Base-by-base conservation (phyloP, 495 filamentous ascomycete genomes). In the Parachaetomium inaequale region DNA sequence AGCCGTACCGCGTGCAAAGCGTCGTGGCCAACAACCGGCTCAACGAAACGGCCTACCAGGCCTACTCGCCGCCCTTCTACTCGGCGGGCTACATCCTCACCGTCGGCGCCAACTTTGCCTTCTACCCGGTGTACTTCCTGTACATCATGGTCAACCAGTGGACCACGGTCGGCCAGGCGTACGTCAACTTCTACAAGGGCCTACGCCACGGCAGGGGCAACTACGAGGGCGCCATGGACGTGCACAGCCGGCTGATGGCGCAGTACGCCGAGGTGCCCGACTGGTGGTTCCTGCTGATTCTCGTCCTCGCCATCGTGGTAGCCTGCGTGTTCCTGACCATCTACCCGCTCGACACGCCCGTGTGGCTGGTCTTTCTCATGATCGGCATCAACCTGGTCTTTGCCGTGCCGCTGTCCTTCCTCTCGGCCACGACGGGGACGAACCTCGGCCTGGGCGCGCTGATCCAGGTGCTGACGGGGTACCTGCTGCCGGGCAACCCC, bases 61-160 rank as follows among this genome's bases (percentile, higher is more conserved):
- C 70, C 0, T 87, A 88, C 67, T 87, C 83, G 1, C 84, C 83
- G 4, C 73, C 85, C 0, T 87, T 84, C 71, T 69, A 87, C 57
- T 85, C 84, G 2, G 84, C 84, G 8, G 84, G 83, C 0, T 87
- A 85, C 66, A 76, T 81, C 32, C 67, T 87, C 15, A 74, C 70
- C 31, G 84, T 85, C 47, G 84, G 83, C 17, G 76, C 85, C 21
- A 83, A 81, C 19, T 88, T 87, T 68, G 83, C 83, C 11, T 79
- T 80, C 26, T 81, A 85, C 53, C 74, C 82, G 7, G 74, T 84
- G 0, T 79, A 84, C 8, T 74, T 88, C 21, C 66, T 86, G 0
- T 81, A 86, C 59, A 79, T 81, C 17, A 76, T 73, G 56, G 72
- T 84, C 14, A 85, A 85, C 70, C 79, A 87, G 55, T 83, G 84